Conservation (phyloP, 257 asterid genomes). For the Penstemon barbatus region DNA sequence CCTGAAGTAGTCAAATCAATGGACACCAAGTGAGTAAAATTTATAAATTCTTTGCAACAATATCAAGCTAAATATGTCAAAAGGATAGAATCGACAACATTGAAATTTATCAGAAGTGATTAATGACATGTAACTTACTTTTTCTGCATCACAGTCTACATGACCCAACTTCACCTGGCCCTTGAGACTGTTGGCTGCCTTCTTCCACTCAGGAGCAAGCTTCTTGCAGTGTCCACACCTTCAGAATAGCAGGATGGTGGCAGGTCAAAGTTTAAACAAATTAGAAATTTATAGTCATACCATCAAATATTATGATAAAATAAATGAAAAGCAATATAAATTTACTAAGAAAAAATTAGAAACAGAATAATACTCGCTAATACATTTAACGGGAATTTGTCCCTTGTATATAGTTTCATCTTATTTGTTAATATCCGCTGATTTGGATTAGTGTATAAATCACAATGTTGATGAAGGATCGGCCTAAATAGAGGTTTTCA, state of each 20-base stretch:
- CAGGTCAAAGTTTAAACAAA: constrained; percentile 8
- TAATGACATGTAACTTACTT: constrained; percentile 49
- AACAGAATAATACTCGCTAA: neutral
- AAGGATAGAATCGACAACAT: constrained; percentile 3
- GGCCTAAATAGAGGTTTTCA: constrained; percentile 1
- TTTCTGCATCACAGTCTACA: constrained; percentile 92
- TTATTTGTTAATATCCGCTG: neutral
- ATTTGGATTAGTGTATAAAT: neutral
- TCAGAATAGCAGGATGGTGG: constrained; percentile 18
- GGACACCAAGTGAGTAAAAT: neutral
- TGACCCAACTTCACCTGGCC: constrained; percentile 97
- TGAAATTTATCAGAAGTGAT: neutral
- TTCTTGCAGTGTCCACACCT: constrained; percentile 99
- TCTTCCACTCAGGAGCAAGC: constrained; percentile 99
- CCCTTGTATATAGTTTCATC: constrained; percentile 1
- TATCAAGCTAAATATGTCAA: constrained; percentile 4
- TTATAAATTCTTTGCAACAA: constrained; percentile 10
- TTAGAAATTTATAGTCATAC: neutral
- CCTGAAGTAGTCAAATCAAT: neutral
- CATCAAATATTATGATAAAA: neutral
- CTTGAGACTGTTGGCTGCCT: constrained; percentile 85
- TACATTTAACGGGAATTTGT: constrained; percentile 5
- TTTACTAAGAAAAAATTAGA: neutral
- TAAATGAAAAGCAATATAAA: neutral
- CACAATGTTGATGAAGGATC: neutral